A percentile compares a stretch with the other conserved stretches of the same genome.
These are phyloP conservation scores for Vigna radiata DNA, from an alignment of 306 rosid genomes.

Conservation along the genomic window DNA sequence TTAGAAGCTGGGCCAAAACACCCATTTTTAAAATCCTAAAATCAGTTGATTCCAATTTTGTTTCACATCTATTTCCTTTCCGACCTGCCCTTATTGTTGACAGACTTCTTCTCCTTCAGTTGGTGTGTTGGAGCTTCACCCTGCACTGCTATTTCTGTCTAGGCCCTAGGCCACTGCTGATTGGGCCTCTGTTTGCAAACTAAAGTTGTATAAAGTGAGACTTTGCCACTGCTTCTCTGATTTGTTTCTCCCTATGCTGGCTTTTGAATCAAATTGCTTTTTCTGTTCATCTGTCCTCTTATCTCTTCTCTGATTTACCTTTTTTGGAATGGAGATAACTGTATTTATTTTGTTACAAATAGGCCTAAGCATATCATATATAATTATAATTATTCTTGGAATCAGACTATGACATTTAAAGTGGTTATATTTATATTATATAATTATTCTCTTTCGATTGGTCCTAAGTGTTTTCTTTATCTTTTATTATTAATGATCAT, in stretches of 20 bases:
- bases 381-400: neutral
- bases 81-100: neutral
- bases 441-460: neutral
- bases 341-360: neutral
- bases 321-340: neutral
- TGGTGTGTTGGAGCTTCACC: neutral
- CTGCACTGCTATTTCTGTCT: neutral
- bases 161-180: neutral
- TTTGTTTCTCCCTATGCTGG: neutral
- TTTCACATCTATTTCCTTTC: neutral
- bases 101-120: neutral
- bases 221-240: neutral
- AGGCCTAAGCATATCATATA: neutral
- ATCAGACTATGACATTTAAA: neutral
- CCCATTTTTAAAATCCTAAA: neutral
- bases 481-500: neutral
- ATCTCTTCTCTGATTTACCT: neutral
- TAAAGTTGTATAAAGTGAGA: neutral
- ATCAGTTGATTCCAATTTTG: neutral
- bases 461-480: neutral
- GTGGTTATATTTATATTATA: neutral
- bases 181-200: neutral
- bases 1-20: neutral
- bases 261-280: neutral
- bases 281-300: neutral